Conservation (phyloP, 2,329 filamentous ascomycete genomes). For the Ceratocystis harringtonii region DNA sequence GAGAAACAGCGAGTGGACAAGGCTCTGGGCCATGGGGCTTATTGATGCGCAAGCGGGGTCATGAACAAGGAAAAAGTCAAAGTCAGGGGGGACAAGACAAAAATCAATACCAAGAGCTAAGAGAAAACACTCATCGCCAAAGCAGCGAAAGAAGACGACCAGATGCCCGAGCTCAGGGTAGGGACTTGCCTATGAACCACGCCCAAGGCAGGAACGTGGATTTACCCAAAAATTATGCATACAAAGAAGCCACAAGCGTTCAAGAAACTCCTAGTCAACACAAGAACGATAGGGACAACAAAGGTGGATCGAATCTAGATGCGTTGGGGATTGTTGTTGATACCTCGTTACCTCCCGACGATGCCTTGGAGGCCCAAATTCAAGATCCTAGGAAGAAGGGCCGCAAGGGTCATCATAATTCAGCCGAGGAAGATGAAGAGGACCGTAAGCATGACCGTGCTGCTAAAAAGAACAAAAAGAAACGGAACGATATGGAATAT, state of each 20-base stretch:
- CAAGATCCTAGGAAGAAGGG: background rate
- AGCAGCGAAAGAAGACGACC: background rate
- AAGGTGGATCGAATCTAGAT: background rate
- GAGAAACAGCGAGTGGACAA: background rate
- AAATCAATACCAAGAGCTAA: background rate
- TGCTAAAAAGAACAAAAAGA: conserved; percentile 9
- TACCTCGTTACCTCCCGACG: background rate
- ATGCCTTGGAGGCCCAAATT: background rate
- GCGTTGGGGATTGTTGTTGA: conserved; percentile 13
- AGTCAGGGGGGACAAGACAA: background rate
- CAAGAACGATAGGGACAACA: background rate
- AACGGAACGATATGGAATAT: conserved; percentile 4
- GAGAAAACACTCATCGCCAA: background rate
- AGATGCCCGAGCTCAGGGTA: background rate
- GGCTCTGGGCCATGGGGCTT: conserved; percentile 8
- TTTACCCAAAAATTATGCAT: background rate
- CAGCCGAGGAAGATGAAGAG: conserved; percentile 10
- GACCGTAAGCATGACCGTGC: background rate
- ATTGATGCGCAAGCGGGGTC: conserved; percentile 6
- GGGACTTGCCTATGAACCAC: background rate
- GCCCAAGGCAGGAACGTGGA: background rate
- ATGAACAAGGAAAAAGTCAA: background rate
- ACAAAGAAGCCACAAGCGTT: background rate
- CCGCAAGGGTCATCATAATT: conserved; percentile 2
- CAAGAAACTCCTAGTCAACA: background rate